phyloP scores from a whole-genome alignment of 805 yeast species.

The Nakazawaea molendinolei region DNA sequence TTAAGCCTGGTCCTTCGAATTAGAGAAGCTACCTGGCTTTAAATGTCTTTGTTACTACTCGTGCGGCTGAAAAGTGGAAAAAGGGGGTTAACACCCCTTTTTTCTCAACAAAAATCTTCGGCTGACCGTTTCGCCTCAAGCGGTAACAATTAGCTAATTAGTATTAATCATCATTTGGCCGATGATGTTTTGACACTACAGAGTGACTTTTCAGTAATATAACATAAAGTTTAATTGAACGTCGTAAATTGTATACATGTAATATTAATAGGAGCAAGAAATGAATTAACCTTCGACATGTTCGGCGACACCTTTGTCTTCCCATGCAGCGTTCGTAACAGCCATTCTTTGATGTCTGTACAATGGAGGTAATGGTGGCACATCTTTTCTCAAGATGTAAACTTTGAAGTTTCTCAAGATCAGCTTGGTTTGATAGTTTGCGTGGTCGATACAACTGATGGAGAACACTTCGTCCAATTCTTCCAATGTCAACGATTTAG shows the following conservation, averaged over 20 bases:
- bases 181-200: too few species aligned
- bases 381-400: slow-evolving; percentile 39
- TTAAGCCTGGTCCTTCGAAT: too few species aligned
- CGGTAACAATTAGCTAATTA: too few species aligned
- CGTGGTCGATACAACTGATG: slow-evolving; percentile 51
- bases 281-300: slow-evolving; percentile 35
- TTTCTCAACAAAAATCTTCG: too few species aligned
- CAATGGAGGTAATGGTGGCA: slow-evolving; percentile 47
- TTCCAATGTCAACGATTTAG: slow-evolving; percentile 66
- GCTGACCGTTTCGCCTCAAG: too few species aligned
- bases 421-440: slow-evolving; percentile 36
- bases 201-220: too few species aligned
- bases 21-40: too few species aligned
- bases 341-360: slow-evolving; percentile 54
- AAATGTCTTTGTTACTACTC: too few species aligned
- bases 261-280: background rate
- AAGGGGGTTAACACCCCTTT: too few species aligned
- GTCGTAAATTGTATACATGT: too few species aligned
- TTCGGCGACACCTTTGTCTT: slow-evolving; percentile 47
- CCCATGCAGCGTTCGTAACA: slow-evolving; percentile 56
- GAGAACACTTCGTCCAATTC: slow-evolving; percentile 70
- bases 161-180: too few species aligned
- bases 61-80: too few species aligned
- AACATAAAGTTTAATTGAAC: background rate
- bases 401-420: slow-evolving; percentile 38